Percentiles rank a stretch among this genome's conserved stretches.
phyloP scores from a whole-genome alignment of 1,139 yeast species.

The Yamadazyma spencermartinsiae region DNA sequence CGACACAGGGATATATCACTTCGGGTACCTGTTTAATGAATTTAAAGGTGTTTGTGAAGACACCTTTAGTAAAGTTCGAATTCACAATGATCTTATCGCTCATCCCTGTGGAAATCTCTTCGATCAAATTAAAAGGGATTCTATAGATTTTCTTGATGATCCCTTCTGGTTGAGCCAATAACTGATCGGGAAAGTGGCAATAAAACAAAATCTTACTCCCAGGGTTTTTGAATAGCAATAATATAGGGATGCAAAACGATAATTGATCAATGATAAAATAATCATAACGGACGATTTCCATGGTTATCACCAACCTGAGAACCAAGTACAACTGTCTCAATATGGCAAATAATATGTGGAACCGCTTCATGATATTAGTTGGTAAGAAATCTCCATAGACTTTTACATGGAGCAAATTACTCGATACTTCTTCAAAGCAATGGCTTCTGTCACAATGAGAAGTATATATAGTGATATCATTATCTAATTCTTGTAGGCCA shows the following conservation, averaged over 20 bases:
- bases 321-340: slow-evolving; percentile 76
- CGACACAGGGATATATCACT: slow-evolving; percentile 90
- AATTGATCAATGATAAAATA: slow-evolving; percentile 85
- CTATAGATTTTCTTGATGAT: slow-evolving; percentile 66
- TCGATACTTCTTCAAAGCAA: slow-evolving; percentile 85
- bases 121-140: slow-evolving; percentile 76
- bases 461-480: slow-evolving; percentile 71
- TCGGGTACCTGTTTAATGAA: slow-evolving; percentile 52
- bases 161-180: slow-evolving; percentile 62
- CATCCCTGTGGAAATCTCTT: slow-evolving; percentile 74
- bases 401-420: slow-evolving; percentile 54
- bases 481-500: slow-evolving; percentile 72
- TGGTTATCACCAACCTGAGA: slow-evolving; percentile 46
- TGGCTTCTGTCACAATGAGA: slow-evolving; percentile 86
- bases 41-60: slow-evolving; percentile 66
- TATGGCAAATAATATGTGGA: slow-evolving; percentile 81
- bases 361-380: slow-evolving; percentile 59
- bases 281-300: slow-evolving; percentile 56
- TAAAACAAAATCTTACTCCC: slow-evolving; percentile 65
- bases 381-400: slow-evolving; percentile 88
- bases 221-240: slow-evolving; percentile 50
- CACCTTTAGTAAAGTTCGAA: slow-evolving; percentile 74
- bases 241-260: slow-evolving; percentile 78
- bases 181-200: slow-evolving; percentile 95
- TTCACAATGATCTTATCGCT: slow-evolving; percentile 86